Evolutionary conservation across 306 rosid species (phyloP).

Genomic region (Alnus rubra): DNA sequence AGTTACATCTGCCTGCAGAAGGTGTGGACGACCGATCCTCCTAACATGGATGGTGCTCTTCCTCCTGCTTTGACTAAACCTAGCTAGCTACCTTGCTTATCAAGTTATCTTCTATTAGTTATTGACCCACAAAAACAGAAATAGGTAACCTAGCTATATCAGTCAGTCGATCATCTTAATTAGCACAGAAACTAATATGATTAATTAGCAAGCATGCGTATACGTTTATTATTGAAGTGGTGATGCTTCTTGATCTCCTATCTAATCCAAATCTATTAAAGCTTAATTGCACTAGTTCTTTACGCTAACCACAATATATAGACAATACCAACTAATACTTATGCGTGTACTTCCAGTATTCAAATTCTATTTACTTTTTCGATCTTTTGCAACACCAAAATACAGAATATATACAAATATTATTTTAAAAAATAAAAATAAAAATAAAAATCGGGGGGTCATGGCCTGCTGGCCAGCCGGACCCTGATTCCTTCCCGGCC

Average conservation of each 20-base stretch:
- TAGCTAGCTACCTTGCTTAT: neutral
- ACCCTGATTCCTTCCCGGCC: no score
- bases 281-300: no score
- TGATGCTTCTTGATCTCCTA: neutral
- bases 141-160: neutral
- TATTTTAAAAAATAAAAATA: no score
- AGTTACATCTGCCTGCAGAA: neutral
- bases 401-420: no score
- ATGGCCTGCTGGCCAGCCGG: no score
- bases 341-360: neutral
- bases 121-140: neutral
- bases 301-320: no score
- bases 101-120: conserved; percentile 1
- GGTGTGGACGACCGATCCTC: neutral
- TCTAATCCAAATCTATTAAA: neutral
- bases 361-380: no score
- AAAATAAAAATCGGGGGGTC: no score
- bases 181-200: no score
- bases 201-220: neutral
- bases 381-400: no score
- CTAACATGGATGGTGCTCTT: conserved; percentile 29
- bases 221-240: neutral
- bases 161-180: neutral
- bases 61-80: conserved; percentile 2
- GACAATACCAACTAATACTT: neutral